Conservation (phyloP, 2,329 filamentous ascomycete genomes). For the Epichloe festucae region DNA sequence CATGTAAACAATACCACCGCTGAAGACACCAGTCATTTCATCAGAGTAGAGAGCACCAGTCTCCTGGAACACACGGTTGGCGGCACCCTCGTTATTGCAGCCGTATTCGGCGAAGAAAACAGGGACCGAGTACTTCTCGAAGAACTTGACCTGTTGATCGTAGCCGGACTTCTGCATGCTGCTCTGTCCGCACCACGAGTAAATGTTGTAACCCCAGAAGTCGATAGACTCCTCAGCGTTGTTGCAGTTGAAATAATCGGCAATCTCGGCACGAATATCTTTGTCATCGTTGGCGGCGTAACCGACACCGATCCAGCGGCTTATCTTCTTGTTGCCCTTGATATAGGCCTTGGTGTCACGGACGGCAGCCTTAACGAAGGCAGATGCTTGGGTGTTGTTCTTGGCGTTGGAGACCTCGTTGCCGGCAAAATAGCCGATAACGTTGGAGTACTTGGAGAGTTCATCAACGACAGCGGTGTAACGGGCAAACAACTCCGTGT, state of each 20-base stretch:
- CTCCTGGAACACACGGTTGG: conserved; percentile 71
- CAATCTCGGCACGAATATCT: conserved; percentile 67
- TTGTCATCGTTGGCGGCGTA: conserved; percentile 94
- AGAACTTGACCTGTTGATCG: conserved; percentile 71
- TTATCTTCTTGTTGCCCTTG: conserved; percentile 63
- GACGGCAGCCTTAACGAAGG: conserved; percentile 94
- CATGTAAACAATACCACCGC: conserved; percentile 97
- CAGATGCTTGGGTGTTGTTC: conserved; percentile 81
- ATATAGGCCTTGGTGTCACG: conserved; percentile 95
- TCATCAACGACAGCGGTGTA: conserved; percentile 78
- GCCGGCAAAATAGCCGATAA: conserved; percentile 94
- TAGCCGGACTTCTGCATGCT: conserved; percentile 67
- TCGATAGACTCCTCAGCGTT: conserved; percentile 55
- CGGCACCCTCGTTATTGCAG: conserved; percentile 59
- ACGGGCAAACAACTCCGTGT: conserved; percentile 60
- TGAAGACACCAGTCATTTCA: conserved; percentile 79
- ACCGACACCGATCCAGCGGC: conserved; percentile 74
- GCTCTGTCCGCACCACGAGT: conserved; percentile 94
- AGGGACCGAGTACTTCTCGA: conserved; percentile 77
- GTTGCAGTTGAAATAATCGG: conserved; percentile 92
- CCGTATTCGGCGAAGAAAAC: conserved; percentile 99
- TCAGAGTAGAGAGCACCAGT: conserved; percentile 66
- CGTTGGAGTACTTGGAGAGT: conserved; percentile 73
- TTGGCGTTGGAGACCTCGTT: conserved; percentile 89
- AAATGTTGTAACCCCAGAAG: conserved; percentile 99